phyloP scores from a whole-genome alignment of 768 basidiomycete species.

The Russula dissimulans region DNA sequence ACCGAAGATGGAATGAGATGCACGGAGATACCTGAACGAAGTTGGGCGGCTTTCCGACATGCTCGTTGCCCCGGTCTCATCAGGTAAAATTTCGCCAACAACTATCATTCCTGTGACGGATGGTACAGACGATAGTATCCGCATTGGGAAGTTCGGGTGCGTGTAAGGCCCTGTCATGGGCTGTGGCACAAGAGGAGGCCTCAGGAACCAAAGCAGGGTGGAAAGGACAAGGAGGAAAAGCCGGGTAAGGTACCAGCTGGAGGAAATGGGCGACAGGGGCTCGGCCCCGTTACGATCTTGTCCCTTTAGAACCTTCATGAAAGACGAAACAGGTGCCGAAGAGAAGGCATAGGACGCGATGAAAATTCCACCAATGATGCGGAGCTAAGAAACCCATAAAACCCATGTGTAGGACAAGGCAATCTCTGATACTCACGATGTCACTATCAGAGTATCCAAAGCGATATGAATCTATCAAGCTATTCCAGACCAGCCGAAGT shows the following conservation, averaged over 20 bases:
- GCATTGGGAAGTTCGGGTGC: constrained; percentile 47
- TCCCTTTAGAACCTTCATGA: neutral
- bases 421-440: constrained; percentile 9
- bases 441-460: constrained; percentile 17
- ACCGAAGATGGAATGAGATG: constrained; percentile 46
- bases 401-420: neutral
- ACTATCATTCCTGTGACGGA: constrained; percentile 76
- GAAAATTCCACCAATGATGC: constrained; percentile 14
- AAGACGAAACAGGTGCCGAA: neutral
- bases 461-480: constrained; percentile 1
- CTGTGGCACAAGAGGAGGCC: constrained; percentile 46
- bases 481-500: constrained; percentile 9
- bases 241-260: constrained; percentile 13
- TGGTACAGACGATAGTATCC: constrained; percentile 54
- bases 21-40: constrained; percentile 37
- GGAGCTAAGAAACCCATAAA: constrained; percentile 9
- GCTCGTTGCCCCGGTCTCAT: constrained; percentile 12
- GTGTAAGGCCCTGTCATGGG: constrained; percentile 42
- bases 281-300: neutral
- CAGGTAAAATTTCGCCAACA: constrained; percentile 62
- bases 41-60: constrained; percentile 22
- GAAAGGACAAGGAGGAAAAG: constrained; percentile 29
- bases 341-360: constrained; percentile 15
- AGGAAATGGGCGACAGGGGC: neutral
- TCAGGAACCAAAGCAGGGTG: constrained; percentile 29